phyloP scores from a whole-genome alignment of 164 flowering plant genomes.

The Amborella trichopoda region DNA sequence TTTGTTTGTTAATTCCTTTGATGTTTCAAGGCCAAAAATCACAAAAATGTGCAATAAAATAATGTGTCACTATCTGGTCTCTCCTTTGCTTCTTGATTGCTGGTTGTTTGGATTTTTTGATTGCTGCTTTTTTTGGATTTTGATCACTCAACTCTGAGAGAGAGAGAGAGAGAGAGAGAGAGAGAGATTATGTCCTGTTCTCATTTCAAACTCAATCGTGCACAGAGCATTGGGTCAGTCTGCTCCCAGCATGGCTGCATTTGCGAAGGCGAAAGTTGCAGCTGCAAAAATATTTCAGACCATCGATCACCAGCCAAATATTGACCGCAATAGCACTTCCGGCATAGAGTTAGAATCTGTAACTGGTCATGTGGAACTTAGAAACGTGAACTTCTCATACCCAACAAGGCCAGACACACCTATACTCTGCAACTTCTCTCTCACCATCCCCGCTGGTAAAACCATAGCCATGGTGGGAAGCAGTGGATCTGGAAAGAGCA shows the following conservation, averaged over 20 bases:
- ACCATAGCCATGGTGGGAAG: slow-evolving; percentile 87
- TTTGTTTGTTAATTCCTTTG: too few species aligned
- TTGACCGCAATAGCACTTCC: slow-evolving; percentile 46
- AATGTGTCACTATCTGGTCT: too few species aligned
- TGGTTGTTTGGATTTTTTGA: too few species aligned
- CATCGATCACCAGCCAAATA: slow-evolving; percentile 70
- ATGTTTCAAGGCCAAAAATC: too few species aligned
- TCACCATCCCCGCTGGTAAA: slow-evolving; percentile 68
- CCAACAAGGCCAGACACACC: slow-evolving; percentile 65
- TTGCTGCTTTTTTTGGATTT: too few species aligned
- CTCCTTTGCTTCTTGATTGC: too few species aligned
- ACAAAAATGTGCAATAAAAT: too few species aligned
- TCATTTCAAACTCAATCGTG: too few species aligned
- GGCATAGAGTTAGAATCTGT: slow-evolving; percentile 66
- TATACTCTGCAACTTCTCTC: slow-evolving; percentile 46
- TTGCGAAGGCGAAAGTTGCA: slow-evolving; percentile 86
- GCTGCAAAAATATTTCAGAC: slow-evolving; percentile 73
- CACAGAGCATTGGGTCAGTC: slow-evolving; percentile 84
- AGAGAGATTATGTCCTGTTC: too few species aligned
- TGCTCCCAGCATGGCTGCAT: slow-evolving; percentile 82
- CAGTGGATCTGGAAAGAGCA: slow-evolving; percentile 94
- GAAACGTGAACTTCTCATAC: slow-evolving; percentile 58
- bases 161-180: too few species aligned
- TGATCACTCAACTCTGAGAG: too few species aligned
- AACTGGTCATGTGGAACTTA: slow-evolving; percentile 68